Evolutionary conservation across 352 stramenopile genomes (phyloP), one percentile per base, ranked within the genome.

Genomic region (Globisporangium cylindrosporum): DNA sequence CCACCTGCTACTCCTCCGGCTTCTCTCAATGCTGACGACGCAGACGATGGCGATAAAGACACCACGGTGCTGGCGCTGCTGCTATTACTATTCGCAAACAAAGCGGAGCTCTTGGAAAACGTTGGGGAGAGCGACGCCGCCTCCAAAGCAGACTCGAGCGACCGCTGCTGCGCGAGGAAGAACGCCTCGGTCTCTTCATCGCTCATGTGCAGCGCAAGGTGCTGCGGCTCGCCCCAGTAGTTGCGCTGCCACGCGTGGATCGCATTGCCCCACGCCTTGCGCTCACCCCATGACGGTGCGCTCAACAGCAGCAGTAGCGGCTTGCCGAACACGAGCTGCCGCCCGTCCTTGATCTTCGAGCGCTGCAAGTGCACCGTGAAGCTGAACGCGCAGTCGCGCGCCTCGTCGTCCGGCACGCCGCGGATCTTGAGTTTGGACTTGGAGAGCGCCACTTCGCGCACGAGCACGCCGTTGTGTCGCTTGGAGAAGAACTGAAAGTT

Each of bases 211-310:
- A 83, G 69, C 41, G 69, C 59, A 20, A 72, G 73, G 72, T 93
- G 84, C 59, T 90, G 78, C 6, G 88, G 88, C 41, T 96, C 88
- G 41, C 84, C 78, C 88, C 88, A 94, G 72, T 94, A 96, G 67
- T 90, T 89, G 29, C 88, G 84, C 68, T 96, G 88, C 88, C 88
- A 96, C 22, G 82, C 84, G 66, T 93, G 82, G 68, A 96, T 94
- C 24, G 84, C 81, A 61, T 94, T 96, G n/a, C 86, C 88, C 88
- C 88, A 96, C 7, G 81, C 77, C 65, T 92, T 92, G 59, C 88
- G 87, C 66, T 96, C 88, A 2, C 75, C 76, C 79, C 83, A 92
- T 38, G 82, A 89, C 24, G 88, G 83, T 8, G 86, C 87, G 27
- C 77, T 92, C 25, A 94, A 74, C 8, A 94, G 56, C 43, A 93